Conservation (phyloP, 2,329 filamentous ascomycete species). For the Bipolaris zeicola region DNA sequence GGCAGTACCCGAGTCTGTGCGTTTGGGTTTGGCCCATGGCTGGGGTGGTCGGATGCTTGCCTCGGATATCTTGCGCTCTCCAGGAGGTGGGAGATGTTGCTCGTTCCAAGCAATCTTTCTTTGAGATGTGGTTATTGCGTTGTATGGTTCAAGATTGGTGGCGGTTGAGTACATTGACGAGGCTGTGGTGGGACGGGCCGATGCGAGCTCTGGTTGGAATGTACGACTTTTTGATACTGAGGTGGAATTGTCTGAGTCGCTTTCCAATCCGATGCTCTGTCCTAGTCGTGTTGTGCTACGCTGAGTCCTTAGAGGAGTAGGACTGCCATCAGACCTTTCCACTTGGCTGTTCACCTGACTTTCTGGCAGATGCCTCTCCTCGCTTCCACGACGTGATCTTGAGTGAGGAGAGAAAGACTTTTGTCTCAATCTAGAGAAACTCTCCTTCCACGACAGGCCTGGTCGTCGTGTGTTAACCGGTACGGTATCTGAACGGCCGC, state of each 20-base stretch:
- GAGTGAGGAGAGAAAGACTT: slow-evolving; percentile 26
- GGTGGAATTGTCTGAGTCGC: slow-evolving; percentile 6
- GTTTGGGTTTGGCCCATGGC: slow-evolving; percentile 25
- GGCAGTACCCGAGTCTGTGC: slow-evolving; percentile 41
- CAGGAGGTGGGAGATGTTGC: background rate
- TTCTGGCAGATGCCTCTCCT: slow-evolving; percentile 1
- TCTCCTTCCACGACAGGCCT: slow-evolving; percentile 35
- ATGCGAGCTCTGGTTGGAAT: slow-evolving; percentile 1
- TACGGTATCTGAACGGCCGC: slow-evolving; percentile 37
- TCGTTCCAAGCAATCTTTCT: background rate
- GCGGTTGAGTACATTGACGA: slow-evolving; percentile 10
- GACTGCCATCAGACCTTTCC: slow-evolving; percentile 8
- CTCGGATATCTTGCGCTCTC: background rate
- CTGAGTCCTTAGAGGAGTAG: slow-evolving; percentile 19
- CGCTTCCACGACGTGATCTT: slow-evolving; percentile 11
- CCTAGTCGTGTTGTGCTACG: slow-evolving; percentile 27
- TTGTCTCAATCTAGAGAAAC: slow-evolving; percentile 30
- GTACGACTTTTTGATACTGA: background rate
- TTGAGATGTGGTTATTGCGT: background rate
- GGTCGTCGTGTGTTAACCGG: slow-evolving; percentile 30
- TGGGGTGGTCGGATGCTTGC: background rate
- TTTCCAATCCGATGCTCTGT: slow-evolving; percentile 22
- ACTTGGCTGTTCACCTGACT: background rate
- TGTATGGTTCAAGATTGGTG: background rate
- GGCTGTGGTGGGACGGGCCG: slow-evolving; percentile 9